Percentiles rank a stretch among this genome's conserved stretches.
Conservation (phyloP, 139 green algal species). For the Chlorella sp. region DNA sequence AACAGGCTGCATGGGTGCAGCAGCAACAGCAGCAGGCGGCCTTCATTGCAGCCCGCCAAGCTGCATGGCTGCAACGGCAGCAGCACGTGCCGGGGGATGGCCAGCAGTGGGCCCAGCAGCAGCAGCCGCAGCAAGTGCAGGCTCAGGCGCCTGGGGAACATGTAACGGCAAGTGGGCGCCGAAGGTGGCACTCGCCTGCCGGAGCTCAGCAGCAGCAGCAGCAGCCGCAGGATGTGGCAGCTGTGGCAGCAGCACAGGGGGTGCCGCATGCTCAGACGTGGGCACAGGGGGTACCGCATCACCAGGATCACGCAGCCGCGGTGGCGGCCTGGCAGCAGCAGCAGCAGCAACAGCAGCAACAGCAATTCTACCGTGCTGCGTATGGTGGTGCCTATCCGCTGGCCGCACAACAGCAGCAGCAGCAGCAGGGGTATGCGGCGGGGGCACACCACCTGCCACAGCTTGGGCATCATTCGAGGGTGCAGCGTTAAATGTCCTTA, state of each 20-base stretch:
- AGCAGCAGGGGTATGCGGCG: background rate
- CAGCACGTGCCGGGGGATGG: background rate
- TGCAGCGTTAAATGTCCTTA: background rate
- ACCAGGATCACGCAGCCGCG: too few relatives aligned
- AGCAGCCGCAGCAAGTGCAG: slow-evolving; percentile 2
- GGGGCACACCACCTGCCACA: background rate
- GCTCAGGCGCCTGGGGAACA: background rate
- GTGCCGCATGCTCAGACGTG: too few relatives aligned
- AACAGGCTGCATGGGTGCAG: background rate
- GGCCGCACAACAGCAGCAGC: background rate
- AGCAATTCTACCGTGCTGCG: background rate
- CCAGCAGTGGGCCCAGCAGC: background rate
- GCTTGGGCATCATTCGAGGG: background rate
- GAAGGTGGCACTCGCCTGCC: slow-evolving; percentile 3
- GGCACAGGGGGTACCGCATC: too few relatives aligned
- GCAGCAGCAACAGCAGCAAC: background rate
- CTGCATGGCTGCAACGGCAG: background rate
- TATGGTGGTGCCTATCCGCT: background rate
- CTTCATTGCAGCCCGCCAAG: background rate
- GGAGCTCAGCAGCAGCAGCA: background rate
- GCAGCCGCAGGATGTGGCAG: background rate
- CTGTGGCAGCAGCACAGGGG: background rate
- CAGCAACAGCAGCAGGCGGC: slow-evolving; percentile 1
- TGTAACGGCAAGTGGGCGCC: background rate
- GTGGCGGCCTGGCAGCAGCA: background rate